Base-by-base conservation (phyloP, 192 early-diverging fungal genomes). In the Backusella psychrophila region DNA sequence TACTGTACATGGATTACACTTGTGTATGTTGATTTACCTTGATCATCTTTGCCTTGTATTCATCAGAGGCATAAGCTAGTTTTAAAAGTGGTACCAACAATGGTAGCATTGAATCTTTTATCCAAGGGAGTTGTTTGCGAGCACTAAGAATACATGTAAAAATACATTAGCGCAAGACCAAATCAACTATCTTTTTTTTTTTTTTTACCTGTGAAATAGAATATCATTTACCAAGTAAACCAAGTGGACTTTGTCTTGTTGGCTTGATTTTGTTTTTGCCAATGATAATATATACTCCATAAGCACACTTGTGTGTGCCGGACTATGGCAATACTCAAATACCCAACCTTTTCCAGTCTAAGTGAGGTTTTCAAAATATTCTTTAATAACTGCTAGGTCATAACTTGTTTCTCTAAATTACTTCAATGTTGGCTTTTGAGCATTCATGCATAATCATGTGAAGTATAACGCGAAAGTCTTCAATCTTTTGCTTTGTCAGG, bases 271-370 rank as follows among this genome's bases (percentile, higher is more conserved):
- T 11, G 84, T 78, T 31, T 76, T 82, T 0, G 84, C 75, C 9
- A 88, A 74, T 7, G 85, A 75, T 14, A 85, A 77, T 19, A 88
- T 35, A 59, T 84, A 79, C 19, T 85, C 77, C 26, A 80, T 36
- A 3, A 87, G 53, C 1, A 68, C 35, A 6, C 83, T 83, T 35
- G 76, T 80, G 23, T 87, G 86, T 34, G 71, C 66, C 14, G 84
- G 83, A 9, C 66, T 75, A 11, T 81, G 76, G 36, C 87, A 88
- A 39, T 85, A 71, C 5, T 85, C 73, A 36, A 84, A 80, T 15
- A 87, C 78, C 87, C 87, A 88, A 39, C 76, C 84, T 63, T 87
- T 86, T 23, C 86, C 87, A 15, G 81, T 81, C 87, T 88, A 84
- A 52, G 17, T n/a, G 42, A 41, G 33, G 44, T 36, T 39, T 4